phyloP scores from a whole-genome alignment of 345 rosid species.

The Salix arbutifolia region DNA sequence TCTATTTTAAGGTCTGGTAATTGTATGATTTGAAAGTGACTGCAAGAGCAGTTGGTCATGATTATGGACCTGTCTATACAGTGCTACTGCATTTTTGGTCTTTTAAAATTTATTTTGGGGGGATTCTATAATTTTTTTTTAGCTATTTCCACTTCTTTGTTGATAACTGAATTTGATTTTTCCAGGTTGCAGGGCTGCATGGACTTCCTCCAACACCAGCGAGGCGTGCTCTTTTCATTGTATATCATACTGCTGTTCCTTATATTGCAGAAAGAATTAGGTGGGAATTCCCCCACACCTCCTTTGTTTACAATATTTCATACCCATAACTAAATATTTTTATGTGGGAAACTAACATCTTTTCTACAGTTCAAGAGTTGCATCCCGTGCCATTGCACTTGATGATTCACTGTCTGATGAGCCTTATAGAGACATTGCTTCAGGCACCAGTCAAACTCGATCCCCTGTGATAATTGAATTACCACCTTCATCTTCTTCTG shows the following conservation, averaged over 20 bases:
- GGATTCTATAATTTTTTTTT: too few species aligned
- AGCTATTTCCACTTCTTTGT: background rate
- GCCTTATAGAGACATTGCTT: conserved; percentile 17
- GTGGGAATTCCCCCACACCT: conserved; percentile 22
- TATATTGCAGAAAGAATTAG: conserved; percentile 88
- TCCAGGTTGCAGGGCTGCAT: conserved; percentile 68
- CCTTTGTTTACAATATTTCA: background rate
- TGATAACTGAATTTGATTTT: conserved; percentile 9
- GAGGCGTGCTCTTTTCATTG: conserved; percentile 76
- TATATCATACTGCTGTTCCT: conserved; percentile 76
- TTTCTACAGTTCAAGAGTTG: conserved; percentile 61
- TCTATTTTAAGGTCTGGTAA: too few species aligned
- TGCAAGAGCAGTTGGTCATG: background rate
- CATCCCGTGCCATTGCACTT: conserved; percentile 62
- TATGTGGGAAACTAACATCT: background rate
- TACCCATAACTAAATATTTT: background rate
- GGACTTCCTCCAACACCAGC: conserved; percentile 96
- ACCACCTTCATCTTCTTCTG: conserved; percentile 39
- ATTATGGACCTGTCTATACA: too few species aligned
- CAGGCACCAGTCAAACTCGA: conserved; percentile 31
- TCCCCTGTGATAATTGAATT: conserved; percentile 29
- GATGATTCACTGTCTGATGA: conserved; percentile 56
- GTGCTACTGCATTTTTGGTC: too few species aligned
- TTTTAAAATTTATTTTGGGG: too few species aligned
- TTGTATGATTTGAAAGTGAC: background rate